Conservation (phyloP, 2,329 filamentous ascomycete species). For the Reticulascus tulasneorum region DNA sequence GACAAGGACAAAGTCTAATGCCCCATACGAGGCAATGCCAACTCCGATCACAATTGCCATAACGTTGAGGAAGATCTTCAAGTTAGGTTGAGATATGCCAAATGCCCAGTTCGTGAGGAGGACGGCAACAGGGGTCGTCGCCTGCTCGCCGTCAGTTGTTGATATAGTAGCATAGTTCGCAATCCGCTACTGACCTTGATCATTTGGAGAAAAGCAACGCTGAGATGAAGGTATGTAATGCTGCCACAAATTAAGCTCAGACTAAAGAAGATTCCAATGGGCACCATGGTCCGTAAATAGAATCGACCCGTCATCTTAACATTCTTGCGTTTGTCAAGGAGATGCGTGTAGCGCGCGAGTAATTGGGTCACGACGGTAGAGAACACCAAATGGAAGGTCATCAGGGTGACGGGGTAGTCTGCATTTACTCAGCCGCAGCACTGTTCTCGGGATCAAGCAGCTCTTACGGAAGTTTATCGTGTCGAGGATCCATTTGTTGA, state of each 20-base stretch:
- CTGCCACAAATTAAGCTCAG: constrained; percentile 95
- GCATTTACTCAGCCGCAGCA: no score
- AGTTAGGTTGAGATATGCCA: constrained; percentile 75
- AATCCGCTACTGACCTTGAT: constrained; percentile 90
- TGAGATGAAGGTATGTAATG: constrained; percentile 89
- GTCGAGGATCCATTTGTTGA: constrained; percentile 98
- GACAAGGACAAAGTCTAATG: constrained; percentile 83
- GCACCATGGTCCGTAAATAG: constrained; percentile 88
- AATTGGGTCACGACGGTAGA: constrained; percentile 91
- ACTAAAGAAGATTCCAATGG: constrained; percentile 93
- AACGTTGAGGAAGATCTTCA: constrained; percentile 86
- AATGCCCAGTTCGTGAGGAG: constrained; percentile 84
- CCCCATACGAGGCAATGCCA: constrained; percentile 86
- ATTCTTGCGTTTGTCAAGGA: constrained; percentile 89
- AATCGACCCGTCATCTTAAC: constrained; percentile 95
- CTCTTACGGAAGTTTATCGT: constrained; percentile 66
- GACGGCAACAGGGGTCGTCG: constrained; percentile 88
- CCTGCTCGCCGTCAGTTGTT: constrained; percentile 66
- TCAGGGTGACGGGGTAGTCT: no score
- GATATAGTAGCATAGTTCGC: no score
- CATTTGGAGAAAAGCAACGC: constrained; percentile 97
- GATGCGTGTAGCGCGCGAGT: constrained; percentile 79
- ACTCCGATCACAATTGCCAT: constrained; percentile 92
- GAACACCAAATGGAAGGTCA: constrained; percentile 91
- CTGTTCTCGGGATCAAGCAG: constrained; percentile 30